Percentiles rank a stretch among this genome's conserved stretches.
Evolutionary conservation across 2,329 filamentous ascomycete genomes (phyloP).

Genomic region (Hymenoscyphus linearis): DNA sequence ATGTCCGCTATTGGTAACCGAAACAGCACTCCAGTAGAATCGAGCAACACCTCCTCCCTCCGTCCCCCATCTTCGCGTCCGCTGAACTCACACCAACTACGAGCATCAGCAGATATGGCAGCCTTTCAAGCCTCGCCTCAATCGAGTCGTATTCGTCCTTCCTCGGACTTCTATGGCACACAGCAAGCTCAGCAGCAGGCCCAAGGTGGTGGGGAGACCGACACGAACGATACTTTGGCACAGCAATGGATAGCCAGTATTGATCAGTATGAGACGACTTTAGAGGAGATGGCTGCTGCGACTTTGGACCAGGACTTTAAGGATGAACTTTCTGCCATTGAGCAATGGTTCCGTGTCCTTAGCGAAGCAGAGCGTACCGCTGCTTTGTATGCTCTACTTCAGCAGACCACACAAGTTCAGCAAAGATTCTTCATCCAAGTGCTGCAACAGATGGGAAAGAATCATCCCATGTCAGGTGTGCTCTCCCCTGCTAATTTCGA

Average conservation of each 20-base stretch:
- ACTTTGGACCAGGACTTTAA: conserved; percentile 99
- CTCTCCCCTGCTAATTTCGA: conserved; percentile 94
- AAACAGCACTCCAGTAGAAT: conserved; percentile 89
- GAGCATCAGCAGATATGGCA: conserved; percentile 94
- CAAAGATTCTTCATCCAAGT: conserved; percentile 99
- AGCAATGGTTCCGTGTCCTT: conserved; percentile 98
- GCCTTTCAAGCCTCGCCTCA: conserved; percentile 65
- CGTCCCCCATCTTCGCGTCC: conserved; percentile 76
- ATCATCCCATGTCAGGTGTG: conserved; percentile 92
- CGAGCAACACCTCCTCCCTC: conserved; percentile 72
- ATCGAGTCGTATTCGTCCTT: conserved; percentile 80
- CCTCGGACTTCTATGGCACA: conserved; percentile 86
- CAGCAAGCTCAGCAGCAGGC: conserved; percentile 63
- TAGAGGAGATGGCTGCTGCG: conserved; percentile 98
- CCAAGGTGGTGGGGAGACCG: conserved; percentile 55
- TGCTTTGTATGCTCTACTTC: conserved; percentile 87
- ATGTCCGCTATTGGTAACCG: conserved; percentile 73
- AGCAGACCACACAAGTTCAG: conserved; percentile 98
- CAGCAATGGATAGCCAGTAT: conserved; percentile 99
- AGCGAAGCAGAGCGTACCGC: conserved; percentile 96
- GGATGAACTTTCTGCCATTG: conserved; percentile 96
- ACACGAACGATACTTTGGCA: conserved; percentile 86
- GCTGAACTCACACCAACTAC: conserved; percentile 77
- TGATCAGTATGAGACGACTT: conserved; percentile 96
- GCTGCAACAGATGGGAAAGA: conserved; percentile 97